Base-by-base conservation (phyloP, 2,329 filamentous ascomycete species). In the Ascocoryne sarcoides region DNA sequence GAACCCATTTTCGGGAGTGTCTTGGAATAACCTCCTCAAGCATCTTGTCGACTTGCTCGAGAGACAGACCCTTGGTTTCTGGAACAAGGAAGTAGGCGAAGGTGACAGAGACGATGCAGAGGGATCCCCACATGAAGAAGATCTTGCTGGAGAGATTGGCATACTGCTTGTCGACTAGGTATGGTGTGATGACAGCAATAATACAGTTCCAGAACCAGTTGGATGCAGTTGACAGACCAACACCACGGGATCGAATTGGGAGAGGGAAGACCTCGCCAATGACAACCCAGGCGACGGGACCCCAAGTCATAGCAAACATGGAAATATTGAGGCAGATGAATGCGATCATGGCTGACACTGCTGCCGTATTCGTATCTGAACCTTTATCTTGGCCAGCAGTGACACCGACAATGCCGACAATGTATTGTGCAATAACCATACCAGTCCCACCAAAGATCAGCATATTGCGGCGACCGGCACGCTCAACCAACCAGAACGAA, bases 301-400 rank as follows among this genome's bases (percentile, higher is more conserved):
- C 61, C 85, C 9, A 41, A 12, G 36, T 94, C 42, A 75, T 79
- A 44, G 86, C 87, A 61, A 94, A 94, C 72, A 82, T 89, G 73
- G 85, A 87, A 70, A 94, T 88, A 73, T 87, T 90, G 69, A 94
- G 80, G 67, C 80, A 82, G 59, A 92, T 92, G 68, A 93, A 90
- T 45, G 84, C 77, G 50, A 93, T 86, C 72, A 88, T 79, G 37
- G 82, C 76, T 48, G 36, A 47, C 50, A 73, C 71, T 23, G 77
- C 79, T 2, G 66, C 49, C 42, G 70, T 63, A 60, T 80, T 76
- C 65, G 71, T 36, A 48, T 68, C 66, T 45, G 44, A 2, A 88
- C 85, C 85, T 12, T 68, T 57, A 62, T 72, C 67, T 60, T 71
- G 66, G 30, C 76, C 76, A 37, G 73, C 64, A 2, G 74, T 75